Evolutionary conservation across 345 rosid species (phyloP), one percentile per base, ranked within the genome.

Genomic region (Psidium friedrichsthalianum): DNA sequence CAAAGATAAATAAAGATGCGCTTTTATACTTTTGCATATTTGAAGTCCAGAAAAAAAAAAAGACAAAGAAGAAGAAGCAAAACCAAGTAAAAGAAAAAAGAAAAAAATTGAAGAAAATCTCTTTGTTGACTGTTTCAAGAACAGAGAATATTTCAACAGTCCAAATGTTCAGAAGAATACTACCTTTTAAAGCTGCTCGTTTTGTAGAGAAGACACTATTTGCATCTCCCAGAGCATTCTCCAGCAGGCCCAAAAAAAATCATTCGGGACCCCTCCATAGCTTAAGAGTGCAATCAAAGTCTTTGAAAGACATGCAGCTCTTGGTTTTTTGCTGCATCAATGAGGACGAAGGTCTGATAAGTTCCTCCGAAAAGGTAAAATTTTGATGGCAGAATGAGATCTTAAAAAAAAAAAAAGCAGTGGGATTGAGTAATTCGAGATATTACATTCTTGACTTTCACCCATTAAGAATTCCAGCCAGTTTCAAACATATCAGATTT

Each of bases 231-330:
- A 97, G 82, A 7, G 94, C 90, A 82, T 57, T 90, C 47, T 53
- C 82, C 88, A 94, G 64, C 56, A 92, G 83, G 55, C 90, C 91
- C 92, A 92, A 59, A 85, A 96, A 93, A 83, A 91, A 90, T 1
- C 90, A 29, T 93, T n/a, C 2, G 99, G 95, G 81, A 97, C 91
- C 56, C 98, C 97, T 56, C 99, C 98, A 90, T 90, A 90, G 86
- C 92, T 91, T 86, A 96, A 92, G 76, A 96, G 94, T 20, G 93
- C 90, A 86, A 95, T 91, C 87, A 94, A 90, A 86, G 84, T 88
- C 87, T 85, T 92, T 3, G 98, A 94, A 25, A 96, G 90, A 86
- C 4, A 86, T 4, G 95, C 57, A 32, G 55, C 86, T 82, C 78
- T 90, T 59, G 99, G 98, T 76, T 84, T 91, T 56, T 86, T 85